These are phyloP conservation scores for Scedosporium boydii DNA, from an alignment of 2,329 filamentous ascomycete genomes.

Conservation along the genomic window DNA sequence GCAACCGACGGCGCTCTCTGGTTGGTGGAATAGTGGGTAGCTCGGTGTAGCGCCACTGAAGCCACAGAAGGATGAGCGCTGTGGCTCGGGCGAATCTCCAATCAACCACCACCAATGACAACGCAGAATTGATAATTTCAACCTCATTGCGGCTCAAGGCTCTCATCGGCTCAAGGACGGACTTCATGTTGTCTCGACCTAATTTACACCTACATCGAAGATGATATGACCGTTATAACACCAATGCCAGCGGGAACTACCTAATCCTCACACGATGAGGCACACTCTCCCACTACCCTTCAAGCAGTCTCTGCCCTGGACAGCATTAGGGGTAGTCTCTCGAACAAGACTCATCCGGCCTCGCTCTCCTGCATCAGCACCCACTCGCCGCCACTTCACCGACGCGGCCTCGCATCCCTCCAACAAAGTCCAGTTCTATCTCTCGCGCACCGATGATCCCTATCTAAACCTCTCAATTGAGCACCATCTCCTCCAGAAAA, in stretches of 20 bases:
- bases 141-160: not conserved
- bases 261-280: conserved; percentile 1
- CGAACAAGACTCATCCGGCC: not conserved
- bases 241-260: not conserved
- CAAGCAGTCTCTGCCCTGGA: not conserved
- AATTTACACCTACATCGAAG: too few species aligned
- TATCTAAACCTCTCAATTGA: conserved; percentile 91
- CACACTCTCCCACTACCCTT: not conserved
- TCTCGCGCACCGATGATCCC: conserved; percentile 61
- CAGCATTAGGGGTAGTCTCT: not conserved
- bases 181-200: too few species aligned
- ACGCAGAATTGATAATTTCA: not conserved
- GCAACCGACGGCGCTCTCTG: not conserved
- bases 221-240: too few species aligned
- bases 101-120: not conserved
- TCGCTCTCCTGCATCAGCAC: not conserved
- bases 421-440: conserved; percentile 56
- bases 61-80: not conserved
- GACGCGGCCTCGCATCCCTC: conserved; percentile 30
- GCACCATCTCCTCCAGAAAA: conserved; percentile 73
- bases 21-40: not conserved
- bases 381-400: conserved; percentile 20
- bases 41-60: not conserved
- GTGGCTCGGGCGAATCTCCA: not conserved
- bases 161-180: not conserved